A percentile compares a stretch with the other conserved stretches of the same genome.
Conservation (phyloP, 768 basidiomycete species). For the Chalciporus pseudorubinellus region DNA sequence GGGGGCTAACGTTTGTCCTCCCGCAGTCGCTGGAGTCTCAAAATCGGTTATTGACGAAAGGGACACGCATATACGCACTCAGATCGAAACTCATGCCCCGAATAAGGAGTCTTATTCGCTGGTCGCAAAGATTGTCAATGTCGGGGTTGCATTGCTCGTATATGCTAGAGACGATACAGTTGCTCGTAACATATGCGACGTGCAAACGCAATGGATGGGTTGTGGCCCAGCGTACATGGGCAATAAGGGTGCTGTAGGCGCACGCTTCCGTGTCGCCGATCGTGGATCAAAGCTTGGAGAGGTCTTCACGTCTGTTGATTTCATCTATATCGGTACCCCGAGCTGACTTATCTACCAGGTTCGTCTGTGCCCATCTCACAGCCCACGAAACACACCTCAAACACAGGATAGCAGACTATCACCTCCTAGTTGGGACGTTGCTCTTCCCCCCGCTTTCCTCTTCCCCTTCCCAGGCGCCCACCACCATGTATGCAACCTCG, state of each 20-base stretch:
- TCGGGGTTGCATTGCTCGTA: conserved; percentile 83
- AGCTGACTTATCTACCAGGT: conserved; percentile 45
- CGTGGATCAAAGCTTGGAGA: conserved; percentile 61
- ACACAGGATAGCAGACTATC: conserved; percentile 72
- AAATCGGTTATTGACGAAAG: conserved; percentile 64
- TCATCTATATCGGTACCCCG: not conserved
- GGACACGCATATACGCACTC: conserved; percentile 67
- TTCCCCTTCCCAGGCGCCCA: conserved; percentile 37
- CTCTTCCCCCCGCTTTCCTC: conserved; percentile 62
- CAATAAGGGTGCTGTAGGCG: conserved; percentile 93
- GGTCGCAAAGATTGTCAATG: conserved; percentile 77
- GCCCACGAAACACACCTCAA: conserved; percentile 69
- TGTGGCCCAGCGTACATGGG: conserved; percentile 77
- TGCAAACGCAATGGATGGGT: conserved; percentile 76
- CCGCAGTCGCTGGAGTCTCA: conserved; percentile 75
- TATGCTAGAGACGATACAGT: conserved; percentile 75
- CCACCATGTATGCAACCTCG: conserved; percentile 79
- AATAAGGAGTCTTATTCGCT: conserved; percentile 75
- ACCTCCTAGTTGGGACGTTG: conserved; percentile 75
- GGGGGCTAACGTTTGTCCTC: conserved; percentile 2
- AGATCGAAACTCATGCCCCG: conserved; percentile 69
- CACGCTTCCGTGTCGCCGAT: conserved; percentile 72
- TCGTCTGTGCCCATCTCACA: conserved; percentile 90
- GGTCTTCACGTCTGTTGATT: conserved; percentile 73
- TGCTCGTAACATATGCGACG: conserved; percentile 57